Conservation (phyloP, 2,329 filamentous ascomycete genomes). For the Talaromyces sp. region DNA sequence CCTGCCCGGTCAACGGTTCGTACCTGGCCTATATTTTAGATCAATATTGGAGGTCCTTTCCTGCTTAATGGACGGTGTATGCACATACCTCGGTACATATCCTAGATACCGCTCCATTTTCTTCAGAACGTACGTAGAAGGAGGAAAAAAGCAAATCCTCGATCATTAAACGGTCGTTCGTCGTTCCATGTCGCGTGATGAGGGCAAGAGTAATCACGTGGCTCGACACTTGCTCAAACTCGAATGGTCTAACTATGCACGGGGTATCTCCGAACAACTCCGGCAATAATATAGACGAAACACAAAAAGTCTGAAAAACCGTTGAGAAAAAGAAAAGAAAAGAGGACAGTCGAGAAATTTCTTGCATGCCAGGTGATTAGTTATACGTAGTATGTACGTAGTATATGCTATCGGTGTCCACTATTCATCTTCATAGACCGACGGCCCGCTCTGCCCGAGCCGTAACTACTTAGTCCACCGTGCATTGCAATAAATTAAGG, state of each 20-base stretch:
- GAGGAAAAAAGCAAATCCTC: not conserved
- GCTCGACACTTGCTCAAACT: not conserved
- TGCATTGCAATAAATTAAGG: not conserved
- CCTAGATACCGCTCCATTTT: not conserved
- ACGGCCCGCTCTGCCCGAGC: not conserved
- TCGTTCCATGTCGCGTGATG: not conserved
- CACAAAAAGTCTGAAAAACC: not conserved
- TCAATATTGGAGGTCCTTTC: not conserved
- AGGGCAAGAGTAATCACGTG: conserved; percentile 4
- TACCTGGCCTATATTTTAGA: not conserved
- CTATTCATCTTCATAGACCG: not conserved
- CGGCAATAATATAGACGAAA: not conserved
- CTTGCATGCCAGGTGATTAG: not conserved
- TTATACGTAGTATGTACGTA: not conserved
- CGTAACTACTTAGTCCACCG: not conserved
- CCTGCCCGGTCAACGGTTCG: not conserved
- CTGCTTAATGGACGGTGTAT: not conserved
- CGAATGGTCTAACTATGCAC: not conserved
- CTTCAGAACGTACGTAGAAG: not conserved
- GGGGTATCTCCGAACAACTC: not conserved
- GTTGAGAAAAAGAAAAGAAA: not conserved
- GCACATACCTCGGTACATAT: not conserved
- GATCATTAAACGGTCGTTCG: not conserved
- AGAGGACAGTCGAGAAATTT: not conserved
- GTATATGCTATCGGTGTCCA: not conserved